Percentiles rank a stretch among this genome's conserved stretches.
Evolutionary conservation across 768 basidiomycete genomes (phyloP).

Genomic region (Macrolepiota dolichaula): DNA sequence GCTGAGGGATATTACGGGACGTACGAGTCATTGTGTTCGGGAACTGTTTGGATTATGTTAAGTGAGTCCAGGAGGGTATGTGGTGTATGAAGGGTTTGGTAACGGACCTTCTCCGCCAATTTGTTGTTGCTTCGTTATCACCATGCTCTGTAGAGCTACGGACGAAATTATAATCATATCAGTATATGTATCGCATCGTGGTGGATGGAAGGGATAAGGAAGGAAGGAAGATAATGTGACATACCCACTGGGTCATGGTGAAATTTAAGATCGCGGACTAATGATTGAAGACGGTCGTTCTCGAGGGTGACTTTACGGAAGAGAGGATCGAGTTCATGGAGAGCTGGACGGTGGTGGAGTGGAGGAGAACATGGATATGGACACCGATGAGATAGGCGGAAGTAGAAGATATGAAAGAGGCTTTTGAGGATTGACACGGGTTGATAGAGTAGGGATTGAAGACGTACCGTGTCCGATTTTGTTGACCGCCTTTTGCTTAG

Average conservation of each 20-base stretch:
- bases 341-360: slow-evolving; percentile 37
- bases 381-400: background rate
- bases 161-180: background rate
- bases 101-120: slow-evolving; percentile 87
- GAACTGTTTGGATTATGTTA: slow-evolving; percentile 46
- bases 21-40: slow-evolving; percentile 91
- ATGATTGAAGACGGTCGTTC: slow-evolving; percentile 62
- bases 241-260: slow-evolving; percentile 83
- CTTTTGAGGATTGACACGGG: background rate
- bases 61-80: background rate
- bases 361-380: background rate
- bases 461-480: slow-evolving; percentile 87
- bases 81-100: background rate
- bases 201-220: background rate
- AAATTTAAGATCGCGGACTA: slow-evolving; percentile 78
- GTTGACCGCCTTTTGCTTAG: slow-evolving; percentile 81
- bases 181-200: background rate
- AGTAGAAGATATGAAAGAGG: background rate
- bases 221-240: slow-evolving; percentile 14
- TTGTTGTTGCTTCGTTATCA: slow-evolving; percentile 91
- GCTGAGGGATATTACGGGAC: slow-evolving; percentile 24
- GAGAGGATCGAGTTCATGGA: slow-evolving; percentile 82
- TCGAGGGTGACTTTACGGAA: slow-evolving; percentile 81
- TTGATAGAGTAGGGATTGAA: background rate
- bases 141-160: slow-evolving; percentile 86